Percentiles rank a stretch among this genome's conserved stretches.
phyloP scores from a whole-genome alignment of 176 grass and related monocot genomes.

The Sorghum bicolor region DNA sequence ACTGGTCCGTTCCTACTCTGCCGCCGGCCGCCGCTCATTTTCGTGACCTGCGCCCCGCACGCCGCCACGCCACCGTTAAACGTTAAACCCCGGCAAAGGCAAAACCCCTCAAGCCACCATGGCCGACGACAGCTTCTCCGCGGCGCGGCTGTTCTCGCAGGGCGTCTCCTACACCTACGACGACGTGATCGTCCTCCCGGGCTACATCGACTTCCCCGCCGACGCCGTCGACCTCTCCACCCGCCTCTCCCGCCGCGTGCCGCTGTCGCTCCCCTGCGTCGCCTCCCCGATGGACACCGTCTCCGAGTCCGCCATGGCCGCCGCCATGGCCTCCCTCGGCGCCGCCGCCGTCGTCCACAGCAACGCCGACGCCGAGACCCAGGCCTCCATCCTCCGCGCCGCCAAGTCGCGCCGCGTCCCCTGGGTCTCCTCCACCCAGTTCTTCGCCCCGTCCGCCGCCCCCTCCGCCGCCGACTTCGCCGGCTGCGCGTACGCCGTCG shows the following conservation, averaged over 20 bases:
- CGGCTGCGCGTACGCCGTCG: slow-evolving; percentile 52
- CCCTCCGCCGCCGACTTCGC: slow-evolving; percentile 18
- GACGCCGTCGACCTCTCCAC: slow-evolving; percentile 85
- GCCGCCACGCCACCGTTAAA: too few species aligned
- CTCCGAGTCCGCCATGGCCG: slow-evolving; percentile 80
- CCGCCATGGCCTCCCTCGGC: slow-evolving; percentile 80
- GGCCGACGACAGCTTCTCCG: slow-evolving; percentile 48
- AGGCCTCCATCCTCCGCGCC: slow-evolving; percentile 64
- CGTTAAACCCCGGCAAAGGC: too few species aligned
- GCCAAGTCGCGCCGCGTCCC: slow-evolving; percentile 84
- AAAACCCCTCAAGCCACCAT: neutral
- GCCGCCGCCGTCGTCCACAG: slow-evolving; percentile 67
- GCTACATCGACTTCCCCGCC: slow-evolving; percentile 73
- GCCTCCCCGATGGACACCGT: slow-evolving; percentile 98
- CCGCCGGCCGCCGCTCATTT: too few species aligned
- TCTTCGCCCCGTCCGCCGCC: slow-evolving; percentile 41
- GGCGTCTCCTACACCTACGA: slow-evolving; percentile 86
- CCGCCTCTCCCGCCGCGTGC: slow-evolving; percentile 68
- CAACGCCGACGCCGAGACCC: slow-evolving; percentile 43
- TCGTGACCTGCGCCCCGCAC: too few species aligned
- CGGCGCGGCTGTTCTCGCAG: slow-evolving; percentile 64
- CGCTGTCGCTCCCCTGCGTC: slow-evolving; percentile 73
- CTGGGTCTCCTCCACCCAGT: slow-evolving; percentile 42
- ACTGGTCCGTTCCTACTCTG: too few species aligned
- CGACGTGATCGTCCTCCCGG: slow-evolving; percentile 71